Evolutionary conservation across 2,329 filamentous ascomycete genomes (phyloP), one percentile per base, ranked within the genome.

Genomic region (Alternaria gansuensis): DNA sequence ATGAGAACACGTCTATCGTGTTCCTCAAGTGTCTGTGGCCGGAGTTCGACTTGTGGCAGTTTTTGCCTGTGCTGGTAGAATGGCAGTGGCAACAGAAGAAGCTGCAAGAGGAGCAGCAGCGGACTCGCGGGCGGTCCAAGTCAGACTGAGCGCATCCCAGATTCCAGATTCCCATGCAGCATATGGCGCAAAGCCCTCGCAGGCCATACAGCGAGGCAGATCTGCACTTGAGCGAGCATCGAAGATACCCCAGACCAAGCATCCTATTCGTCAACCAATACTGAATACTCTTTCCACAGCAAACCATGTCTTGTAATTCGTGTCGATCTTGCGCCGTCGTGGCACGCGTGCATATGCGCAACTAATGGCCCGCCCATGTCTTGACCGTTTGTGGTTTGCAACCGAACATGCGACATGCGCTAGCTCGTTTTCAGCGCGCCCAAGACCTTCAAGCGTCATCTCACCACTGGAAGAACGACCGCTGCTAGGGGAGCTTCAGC

Each of bases 11-110:
- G 0, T 90, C 96, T 60, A 90, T 99, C 64, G 92, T 96, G 59
- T 99, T 98, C 75, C 80, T 97, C 56, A 87, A 96, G 70, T 95
- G 92, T 65, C 83, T 97, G 62, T 99, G 95, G 95, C 95, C 95
- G 2, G 92, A 97, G 63, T 97, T 99, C 70, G 93, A 96, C 74
- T 83, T 99, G 4, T 94, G 93, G 88, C 87, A 93, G 59, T 97
- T 98, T 78, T 78, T 99, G 17, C 95, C 94, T 8, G 93, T 99
- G 23, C 80, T 99, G 53, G 83, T 98, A 48, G 93, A 97, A 76
- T 99, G 95, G 94, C 88, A 90, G 68, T 87, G 88, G 80, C 82
- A 86, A 67, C 78, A 79, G 67, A 80, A 79, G 67, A 81, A 81
- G 69, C 67, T 77, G 36, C 71, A 76, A 34, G 76, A 77, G 57